Conservation (phyloP, 345 rosid species). For the Eucalyptus curtisii region DNA sequence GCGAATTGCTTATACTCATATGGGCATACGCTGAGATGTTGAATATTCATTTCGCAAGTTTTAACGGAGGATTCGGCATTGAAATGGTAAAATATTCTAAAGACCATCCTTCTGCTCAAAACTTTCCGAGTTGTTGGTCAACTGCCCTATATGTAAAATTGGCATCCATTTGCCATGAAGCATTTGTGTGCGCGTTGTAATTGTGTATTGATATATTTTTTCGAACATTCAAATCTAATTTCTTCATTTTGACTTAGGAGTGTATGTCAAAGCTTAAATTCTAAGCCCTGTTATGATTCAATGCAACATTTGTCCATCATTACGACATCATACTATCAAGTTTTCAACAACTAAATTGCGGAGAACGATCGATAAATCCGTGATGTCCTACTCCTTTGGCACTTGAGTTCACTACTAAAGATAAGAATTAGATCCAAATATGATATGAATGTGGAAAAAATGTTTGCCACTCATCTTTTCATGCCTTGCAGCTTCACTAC, state of each 20-base stretch:
- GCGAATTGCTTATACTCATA: background rate
- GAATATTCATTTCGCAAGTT: background rate
- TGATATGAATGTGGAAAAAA: background rate
- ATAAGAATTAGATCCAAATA: background rate
- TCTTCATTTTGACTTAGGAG: background rate
- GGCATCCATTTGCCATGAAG: background rate
- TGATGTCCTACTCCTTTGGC: background rate
- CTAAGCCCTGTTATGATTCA: background rate
- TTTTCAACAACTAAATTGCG: too few species aligned
- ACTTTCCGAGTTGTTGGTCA: background rate
- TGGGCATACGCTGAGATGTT: background rate
- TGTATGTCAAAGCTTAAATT: background rate
- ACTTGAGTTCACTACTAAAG: background rate
- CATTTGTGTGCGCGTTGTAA: background rate
- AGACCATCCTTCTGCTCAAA: background rate
- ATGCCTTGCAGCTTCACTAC: background rate
- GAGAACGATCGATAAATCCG: background rate
- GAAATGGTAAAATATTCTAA: background rate
- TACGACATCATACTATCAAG: too few species aligned
- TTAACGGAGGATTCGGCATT: background rate
- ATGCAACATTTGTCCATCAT: too few species aligned
- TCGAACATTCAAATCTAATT: background rate
- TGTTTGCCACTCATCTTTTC: background rate
- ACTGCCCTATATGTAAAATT: background rate
- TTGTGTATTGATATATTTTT: background rate